These are phyloP conservation scores for Metschnikowia sp. DNA, from an alignment of 805 yeast species.

Conservation along the genomic window DNA sequence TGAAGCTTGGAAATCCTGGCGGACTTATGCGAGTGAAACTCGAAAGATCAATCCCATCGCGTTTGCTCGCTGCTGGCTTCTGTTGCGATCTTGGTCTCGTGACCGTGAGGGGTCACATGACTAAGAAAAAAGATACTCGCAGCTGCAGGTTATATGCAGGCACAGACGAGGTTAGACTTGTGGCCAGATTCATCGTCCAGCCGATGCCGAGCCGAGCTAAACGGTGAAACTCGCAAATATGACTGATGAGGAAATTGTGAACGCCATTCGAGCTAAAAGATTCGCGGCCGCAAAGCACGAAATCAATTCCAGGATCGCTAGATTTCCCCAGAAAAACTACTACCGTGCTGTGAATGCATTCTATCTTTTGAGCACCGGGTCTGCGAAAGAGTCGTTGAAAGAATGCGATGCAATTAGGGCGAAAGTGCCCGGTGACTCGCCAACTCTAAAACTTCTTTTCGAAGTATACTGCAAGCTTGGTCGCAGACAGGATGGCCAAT, in stretches of 20 bases:
- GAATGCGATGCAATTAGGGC: constrained; percentile 26
- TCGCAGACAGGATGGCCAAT: constrained; percentile 35
- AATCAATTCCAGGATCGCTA: constrained; percentile 46
- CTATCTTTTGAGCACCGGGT: constrained; percentile 31
- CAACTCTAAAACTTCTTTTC: constrained; percentile 47
- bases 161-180: neutral
- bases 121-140: too few species aligned
- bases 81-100: too few species aligned
- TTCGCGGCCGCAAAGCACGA: constrained; percentile 51
- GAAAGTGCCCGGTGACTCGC: constrained; percentile 52
- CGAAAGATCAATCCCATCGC: too few species aligned
- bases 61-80: too few species aligned
- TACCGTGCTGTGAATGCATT: constrained; percentile 46
- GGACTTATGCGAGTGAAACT: too few species aligned
- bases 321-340: constrained; percentile 56
- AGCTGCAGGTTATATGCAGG: neutral
- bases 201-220: neutral
- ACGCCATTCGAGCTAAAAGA: constrained; percentile 51
- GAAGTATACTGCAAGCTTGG: constrained; percentile 38
- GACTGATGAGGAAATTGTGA: constrained; percentile 29
- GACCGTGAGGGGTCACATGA: too few species aligned
- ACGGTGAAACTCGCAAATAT: neutral
- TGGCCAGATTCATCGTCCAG: neutral
- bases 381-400: constrained; percentile 29
- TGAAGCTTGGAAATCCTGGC: too few species aligned